Evolutionary conservation across 768 basidiomycete species (phyloP).

Genomic region (Leucosporidium yakuticum): DNA sequence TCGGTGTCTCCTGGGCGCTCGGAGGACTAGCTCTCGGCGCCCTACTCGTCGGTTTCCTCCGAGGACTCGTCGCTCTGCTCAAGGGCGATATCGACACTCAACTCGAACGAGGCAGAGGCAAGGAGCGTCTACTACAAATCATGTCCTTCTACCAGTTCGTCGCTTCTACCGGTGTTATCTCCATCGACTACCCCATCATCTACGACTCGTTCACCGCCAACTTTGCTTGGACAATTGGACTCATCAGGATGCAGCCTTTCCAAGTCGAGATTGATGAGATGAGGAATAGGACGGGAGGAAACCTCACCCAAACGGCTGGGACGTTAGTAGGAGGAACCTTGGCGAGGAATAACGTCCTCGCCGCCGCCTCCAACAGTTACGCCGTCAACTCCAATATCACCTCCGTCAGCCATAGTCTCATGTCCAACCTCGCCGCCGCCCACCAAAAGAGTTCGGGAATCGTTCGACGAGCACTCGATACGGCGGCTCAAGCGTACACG

Average conservation of each 20-base stretch:
- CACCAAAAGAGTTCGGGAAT: not conserved
- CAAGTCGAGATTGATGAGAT: slow-evolving; percentile 74
- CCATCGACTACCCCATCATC: slow-evolving; percentile 77
- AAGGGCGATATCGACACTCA: slow-evolving; percentile 18
- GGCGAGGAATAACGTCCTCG: not conserved
- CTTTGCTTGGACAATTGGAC: slow-evolving; percentile 80
- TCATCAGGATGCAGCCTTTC: slow-evolving; percentile 56
- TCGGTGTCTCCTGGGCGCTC: slow-evolving; percentile 70
- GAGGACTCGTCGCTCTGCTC: slow-evolving; percentile 46
- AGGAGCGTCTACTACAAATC: slow-evolving; percentile 68
- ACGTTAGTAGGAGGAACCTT: slow-evolving; percentile 22
- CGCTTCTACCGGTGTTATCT: slow-evolving; percentile 66
- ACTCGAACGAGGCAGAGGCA: slow-evolving; percentile 36
- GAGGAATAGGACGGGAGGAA: slow-evolving; percentile 75
- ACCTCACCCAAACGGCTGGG: slow-evolving; percentile 51
- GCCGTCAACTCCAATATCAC: not conserved
- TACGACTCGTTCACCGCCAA: slow-evolving; percentile 78
- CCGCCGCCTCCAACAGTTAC: not conserved
- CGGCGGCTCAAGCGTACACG: slow-evolving; percentile 23
- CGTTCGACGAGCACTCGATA: not conserved
- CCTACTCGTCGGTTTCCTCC: slow-evolving; percentile 55
- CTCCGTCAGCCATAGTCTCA: not conserved
- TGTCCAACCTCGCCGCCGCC: not conserved
- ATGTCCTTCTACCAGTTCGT: slow-evolving; percentile 79
- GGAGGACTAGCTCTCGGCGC: slow-evolving; percentile 51